A percentile compares a stretch with the other conserved stretches of the same genome.
Conservation (phyloP, 2,329 filamentous ascomycete genomes). For the Acephala macrosclerotiorum region DNA sequence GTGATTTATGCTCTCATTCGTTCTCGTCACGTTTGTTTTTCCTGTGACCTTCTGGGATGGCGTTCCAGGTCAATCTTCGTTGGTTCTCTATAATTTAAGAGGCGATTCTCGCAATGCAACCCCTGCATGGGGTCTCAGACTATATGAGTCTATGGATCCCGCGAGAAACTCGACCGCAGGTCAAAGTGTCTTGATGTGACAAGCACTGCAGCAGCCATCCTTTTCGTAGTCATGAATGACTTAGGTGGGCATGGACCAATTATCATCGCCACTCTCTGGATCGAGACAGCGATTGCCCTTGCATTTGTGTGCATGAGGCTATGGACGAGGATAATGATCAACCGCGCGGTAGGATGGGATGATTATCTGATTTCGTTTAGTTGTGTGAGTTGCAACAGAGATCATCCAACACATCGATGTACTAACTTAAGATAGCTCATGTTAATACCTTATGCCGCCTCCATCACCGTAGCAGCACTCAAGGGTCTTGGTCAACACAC, state of each 20-base stretch:
- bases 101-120: not conserved
- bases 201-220: constrained; percentile 1
- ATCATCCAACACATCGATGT: not conserved
- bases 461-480: constrained; percentile 14
- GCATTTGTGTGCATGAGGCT: constrained; percentile 25
- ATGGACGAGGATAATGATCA: constrained; percentile 22
- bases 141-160: constrained; percentile 12
- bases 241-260: constrained; percentile 24
- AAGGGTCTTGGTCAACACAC: constrained; percentile 27
- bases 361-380: constrained; percentile 24
- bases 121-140: not conserved
- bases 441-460: constrained; percentile 23
- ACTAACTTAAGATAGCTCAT: constrained; percentile 19
- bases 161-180: not conserved
- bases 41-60: not conserved
- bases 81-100: not conserved
- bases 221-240: constrained; percentile 3
- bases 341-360: constrained; percentile 21
- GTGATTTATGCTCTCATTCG: not conserved
- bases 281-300: constrained; percentile 24
- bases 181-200: constrained; percentile 8
- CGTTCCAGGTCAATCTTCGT: not conserved
- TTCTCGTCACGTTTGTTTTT: too few species aligned
- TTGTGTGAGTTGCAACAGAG: constrained; percentile 17
- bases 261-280: constrained; percentile 27